Percentiles rank a stretch among this genome's conserved stretches.
Conservation (phyloP, 306 rosid species). For the Astragalus glycyphyllos region DNA sequence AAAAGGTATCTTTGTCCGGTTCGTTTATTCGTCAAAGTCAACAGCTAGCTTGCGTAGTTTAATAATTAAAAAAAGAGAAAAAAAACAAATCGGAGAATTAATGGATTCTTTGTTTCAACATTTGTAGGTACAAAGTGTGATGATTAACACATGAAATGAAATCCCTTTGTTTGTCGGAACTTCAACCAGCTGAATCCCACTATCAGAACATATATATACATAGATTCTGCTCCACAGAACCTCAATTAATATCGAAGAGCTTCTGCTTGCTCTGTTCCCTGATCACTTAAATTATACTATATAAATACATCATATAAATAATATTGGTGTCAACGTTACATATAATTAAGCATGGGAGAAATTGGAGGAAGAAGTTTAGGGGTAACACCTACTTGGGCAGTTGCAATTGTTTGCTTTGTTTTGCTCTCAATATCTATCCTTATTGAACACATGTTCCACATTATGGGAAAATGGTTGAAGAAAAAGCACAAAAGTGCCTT, state of each 20-base stretch:
- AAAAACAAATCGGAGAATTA: background rate
- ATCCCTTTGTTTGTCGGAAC: no score
- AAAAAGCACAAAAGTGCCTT: constrained; percentile 77
- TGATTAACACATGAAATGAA: no score
- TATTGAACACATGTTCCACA: constrained; percentile 79
- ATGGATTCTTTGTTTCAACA: background rate
- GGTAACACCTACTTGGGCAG: constrained; percentile 96
- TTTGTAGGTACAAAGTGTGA: background rate
- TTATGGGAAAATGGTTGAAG: constrained; percentile 83
- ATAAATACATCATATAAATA: background rate
- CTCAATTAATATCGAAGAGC: no score
- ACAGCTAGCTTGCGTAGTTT: background rate
- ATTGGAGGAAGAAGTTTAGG: constrained; percentile 71
- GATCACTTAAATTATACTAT: no score
- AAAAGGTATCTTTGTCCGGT: background rate
- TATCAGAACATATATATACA: no score
- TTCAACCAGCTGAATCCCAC: no score
- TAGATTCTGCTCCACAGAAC: no score
- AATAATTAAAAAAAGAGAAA: background rate
- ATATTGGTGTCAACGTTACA: background rate
- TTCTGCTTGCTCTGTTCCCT: no score
- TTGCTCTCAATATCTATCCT: constrained; percentile 67
- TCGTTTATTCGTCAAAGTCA: background rate
- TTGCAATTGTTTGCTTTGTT: constrained; percentile 82
- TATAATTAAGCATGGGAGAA: constrained; percentile 53